A percentile compares a stretch with the other conserved stretches of the same genome.
Conservation (phyloP, 139 green algal genomes). For the Auxenochlorella protothecoides region DNA sequence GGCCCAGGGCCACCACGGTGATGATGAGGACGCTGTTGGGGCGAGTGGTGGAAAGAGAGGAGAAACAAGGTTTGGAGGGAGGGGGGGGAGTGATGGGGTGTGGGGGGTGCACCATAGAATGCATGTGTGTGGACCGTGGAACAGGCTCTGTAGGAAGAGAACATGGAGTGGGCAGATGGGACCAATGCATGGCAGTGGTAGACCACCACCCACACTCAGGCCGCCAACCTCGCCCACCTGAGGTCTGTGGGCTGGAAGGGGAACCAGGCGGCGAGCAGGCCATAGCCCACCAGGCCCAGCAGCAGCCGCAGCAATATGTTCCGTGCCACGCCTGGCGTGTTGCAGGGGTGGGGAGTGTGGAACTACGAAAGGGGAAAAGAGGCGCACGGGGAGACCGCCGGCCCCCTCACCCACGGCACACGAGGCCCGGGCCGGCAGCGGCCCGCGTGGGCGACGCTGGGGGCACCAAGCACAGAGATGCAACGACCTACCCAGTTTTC, state of each 20-base stretch:
- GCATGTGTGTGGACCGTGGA: background rate
- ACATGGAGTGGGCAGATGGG: no score
- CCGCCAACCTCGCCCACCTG: background rate
- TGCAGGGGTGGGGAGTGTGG: no score
- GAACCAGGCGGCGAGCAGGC: slow-evolving; percentile 27
- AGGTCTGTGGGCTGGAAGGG: slow-evolving; percentile 34
- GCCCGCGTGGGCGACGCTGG: slow-evolving; percentile 1
- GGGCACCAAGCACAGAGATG: slow-evolving; percentile 15
- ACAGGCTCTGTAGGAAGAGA: no score
- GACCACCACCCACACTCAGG: background rate
- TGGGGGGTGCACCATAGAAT: background rate
- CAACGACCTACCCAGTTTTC: slow-evolving; percentile 10
- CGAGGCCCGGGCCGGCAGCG: background rate
- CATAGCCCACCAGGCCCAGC: slow-evolving; percentile 32
- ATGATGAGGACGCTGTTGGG: slow-evolving; percentile 34
- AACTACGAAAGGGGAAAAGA: background rate
- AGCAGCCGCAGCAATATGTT: slow-evolving; percentile 29
- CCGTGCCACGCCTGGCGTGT: slow-evolving; percentile 23
- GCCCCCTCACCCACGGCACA: background rate
- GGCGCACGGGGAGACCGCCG: no score
- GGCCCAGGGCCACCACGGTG: slow-evolving; percentile 39
- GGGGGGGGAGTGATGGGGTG: background rate
- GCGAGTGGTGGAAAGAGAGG: background rate
- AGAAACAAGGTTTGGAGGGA: background rate
- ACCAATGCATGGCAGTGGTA: no score